phyloP scores from a whole-genome alignment of 352 stramenopile genomes.

The Nothophytophthora sp. region DNA sequence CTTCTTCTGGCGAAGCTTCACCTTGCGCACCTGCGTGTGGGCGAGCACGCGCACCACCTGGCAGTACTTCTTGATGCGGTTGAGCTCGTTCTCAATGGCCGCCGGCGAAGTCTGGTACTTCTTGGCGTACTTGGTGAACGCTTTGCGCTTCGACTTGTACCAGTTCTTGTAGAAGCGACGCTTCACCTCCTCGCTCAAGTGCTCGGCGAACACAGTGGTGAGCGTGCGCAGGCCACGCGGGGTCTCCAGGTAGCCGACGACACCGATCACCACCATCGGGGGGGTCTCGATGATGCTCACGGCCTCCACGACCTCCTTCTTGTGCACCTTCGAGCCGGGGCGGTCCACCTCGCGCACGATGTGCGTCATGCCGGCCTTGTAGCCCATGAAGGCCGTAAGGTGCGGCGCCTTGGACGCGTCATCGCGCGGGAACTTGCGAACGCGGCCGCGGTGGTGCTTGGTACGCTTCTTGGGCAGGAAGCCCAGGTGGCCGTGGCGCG shows the following conservation, averaged over 20 bases:
- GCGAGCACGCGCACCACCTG: slow-evolving; percentile 99
- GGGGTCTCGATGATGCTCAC: slow-evolving; percentile 99
- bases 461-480: slow-evolving; percentile 99
- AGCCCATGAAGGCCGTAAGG: slow-evolving; percentile 99
- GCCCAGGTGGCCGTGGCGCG: slow-evolving; percentile 97
- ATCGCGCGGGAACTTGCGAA: slow-evolving; percentile 99
- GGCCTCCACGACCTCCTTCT: slow-evolving; percentile 99
- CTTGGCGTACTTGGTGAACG: slow-evolving; percentile 99
- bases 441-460: slow-evolving; percentile 98
- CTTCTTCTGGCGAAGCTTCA: slow-evolving; percentile 99
- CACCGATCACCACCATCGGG: slow-evolving; percentile 99
- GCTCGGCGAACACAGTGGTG: slow-evolving; percentile 99
- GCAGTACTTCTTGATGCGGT: slow-evolving; percentile 99
- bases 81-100: slow-evolving; percentile 97
- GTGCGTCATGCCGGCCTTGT: slow-evolving; percentile 99
- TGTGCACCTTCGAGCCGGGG: slow-evolving; percentile 99
- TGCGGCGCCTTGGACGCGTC: slow-evolving; percentile 95
- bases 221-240: slow-evolving; percentile 98
- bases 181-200: slow-evolving; percentile 99
- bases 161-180: slow-evolving; percentile 99
- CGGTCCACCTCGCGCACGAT: slow-evolving; percentile 99
- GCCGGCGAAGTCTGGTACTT: slow-evolving; percentile 96
- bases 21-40: slow-evolving; percentile 99
- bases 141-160: slow-evolving; percentile 99
- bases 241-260: slow-evolving; percentile 99